Conservation (phyloP, 2,329 filamentous ascomycete species). For the Aulographum hederae region DNA sequence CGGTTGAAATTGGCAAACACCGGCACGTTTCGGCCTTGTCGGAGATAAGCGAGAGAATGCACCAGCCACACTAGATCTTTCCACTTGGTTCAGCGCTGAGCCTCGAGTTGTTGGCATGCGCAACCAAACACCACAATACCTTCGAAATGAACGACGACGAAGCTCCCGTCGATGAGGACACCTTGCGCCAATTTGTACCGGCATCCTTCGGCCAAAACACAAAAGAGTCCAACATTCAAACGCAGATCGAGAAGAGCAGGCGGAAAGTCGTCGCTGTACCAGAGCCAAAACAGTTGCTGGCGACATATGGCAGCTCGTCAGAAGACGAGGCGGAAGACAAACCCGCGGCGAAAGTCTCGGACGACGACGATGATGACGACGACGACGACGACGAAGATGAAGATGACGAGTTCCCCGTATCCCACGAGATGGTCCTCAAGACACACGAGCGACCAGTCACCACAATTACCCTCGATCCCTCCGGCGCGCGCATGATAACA, state of each 20-base stretch:
- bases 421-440: slow-evolving; percentile 82
- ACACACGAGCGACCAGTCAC: slow-evolving; percentile 83
- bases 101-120: too few species aligned
- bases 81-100: too few species aligned
- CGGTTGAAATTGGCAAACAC: too few species aligned
- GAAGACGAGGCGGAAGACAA: slow-evolving; percentile 12
- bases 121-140: too few species aligned
- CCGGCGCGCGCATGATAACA: slow-evolving; percentile 72
- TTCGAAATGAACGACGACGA: not conserved
- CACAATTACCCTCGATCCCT: slow-evolving; percentile 64
- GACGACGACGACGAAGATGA: slow-evolving; percentile 48
- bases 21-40: too few species aligned
- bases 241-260: slow-evolving; percentile 5
- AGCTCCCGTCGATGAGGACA: slow-evolving; percentile 3
- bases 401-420: slow-evolving; percentile 77
- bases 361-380: slow-evolving; percentile 32
- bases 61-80: too few species aligned
- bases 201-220: slow-evolving; percentile 5
- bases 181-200: slow-evolving; percentile 3
- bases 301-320: slow-evolving; percentile 1
- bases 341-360: slow-evolving; percentile 14
- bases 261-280: slow-evolving; percentile 1
- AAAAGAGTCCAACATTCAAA: slow-evolving; percentile 3
- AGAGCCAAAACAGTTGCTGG: slow-evolving; percentile 1
- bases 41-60: too few species aligned